Evolutionary conservation across 192 early-diverging fungal species (phyloP), one percentile per base, ranked within the genome.

Genomic region (Coemansia interrupta): DNA sequence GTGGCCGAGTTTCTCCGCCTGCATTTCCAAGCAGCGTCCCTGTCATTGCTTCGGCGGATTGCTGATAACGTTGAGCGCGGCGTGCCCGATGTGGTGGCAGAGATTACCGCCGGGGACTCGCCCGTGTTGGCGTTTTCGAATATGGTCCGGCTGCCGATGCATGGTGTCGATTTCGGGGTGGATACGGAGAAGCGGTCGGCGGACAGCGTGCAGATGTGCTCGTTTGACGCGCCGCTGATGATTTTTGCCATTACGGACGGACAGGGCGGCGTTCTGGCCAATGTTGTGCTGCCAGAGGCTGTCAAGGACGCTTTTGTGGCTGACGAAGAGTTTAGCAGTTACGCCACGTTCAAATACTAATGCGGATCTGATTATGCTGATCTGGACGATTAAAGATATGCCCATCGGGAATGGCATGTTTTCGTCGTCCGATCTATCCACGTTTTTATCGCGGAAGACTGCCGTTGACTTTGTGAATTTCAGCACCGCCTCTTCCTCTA

Each of bases 81-180:
- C 2, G 49, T 30, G 8, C 49, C 63, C 6, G 64, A 73, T 49
- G 41, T 59, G 24, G 4, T 51, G 20, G 15, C 19, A 0, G 13
- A 12, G 9, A 23, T 73, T 36, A 64, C 56, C 4, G 11, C 20
- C 4, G 42, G 60, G 2, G 70, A 66, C 18, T 42, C 70, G 12
- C 70, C 70, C 17, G 40, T 36, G 14, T 36, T 63, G 26, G 29
- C 64, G 29, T 67, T 67, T 40, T 67, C 70, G 4, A 73, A 67
- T 38, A 73, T 73, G 56, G 12, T 54, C 1, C 48, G 49, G 12
- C 41, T 63, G 26, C 20, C 20, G 2, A 12, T 61, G 19, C 15
- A 30, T 32, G 9, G 14, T 3, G 5, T 64, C 5, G 43, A 43
- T 9, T 70, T 70, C 42, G 61, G 56, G 0, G 4, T 60, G 36